A percentile compares a stretch with the other conserved stretches of the same genome.
Evolutionary conservation across 768 basidiomycete genomes (phyloP).

Genomic region (Boletus rubroflammeus): DNA sequence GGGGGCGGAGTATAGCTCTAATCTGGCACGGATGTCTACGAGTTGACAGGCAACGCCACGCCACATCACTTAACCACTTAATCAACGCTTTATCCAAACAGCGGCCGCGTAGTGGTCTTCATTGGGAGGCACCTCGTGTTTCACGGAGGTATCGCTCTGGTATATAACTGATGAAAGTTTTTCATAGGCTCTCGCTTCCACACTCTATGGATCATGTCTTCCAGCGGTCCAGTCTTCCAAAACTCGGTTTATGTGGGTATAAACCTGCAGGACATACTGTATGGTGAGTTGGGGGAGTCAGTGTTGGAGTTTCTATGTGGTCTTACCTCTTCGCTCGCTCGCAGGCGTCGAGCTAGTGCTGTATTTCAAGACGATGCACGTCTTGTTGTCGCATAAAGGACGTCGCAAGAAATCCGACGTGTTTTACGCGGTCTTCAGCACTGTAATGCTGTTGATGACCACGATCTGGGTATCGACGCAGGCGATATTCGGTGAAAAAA

Average conservation of each 20-base stretch:
- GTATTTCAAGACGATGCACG: slow-evolving; percentile 24
- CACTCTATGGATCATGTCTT: slow-evolving; percentile 11
- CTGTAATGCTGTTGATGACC: slow-evolving; percentile 28
- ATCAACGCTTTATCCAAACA: neutral
- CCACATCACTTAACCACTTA: neutral
- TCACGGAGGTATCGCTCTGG: neutral
- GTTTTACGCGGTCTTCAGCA: slow-evolving; percentile 28
- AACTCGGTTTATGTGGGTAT: slow-evolving; percentile 24
- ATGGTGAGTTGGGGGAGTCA: slow-evolving; percentile 11
- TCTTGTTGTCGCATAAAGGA: slow-evolving; percentile 5
- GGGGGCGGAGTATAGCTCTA: neutral
- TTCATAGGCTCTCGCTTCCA: neutral
- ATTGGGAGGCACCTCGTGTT: neutral
- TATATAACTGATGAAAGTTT: slow-evolving; percentile 2
- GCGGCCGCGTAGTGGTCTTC: neutral
- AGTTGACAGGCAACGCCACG: neutral
- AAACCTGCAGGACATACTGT: slow-evolving; percentile 23
- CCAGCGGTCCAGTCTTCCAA: slow-evolving; percentile 18
- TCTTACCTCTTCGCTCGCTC: neutral
- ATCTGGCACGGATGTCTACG: neutral
- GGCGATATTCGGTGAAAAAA: slow-evolving; percentile 31
- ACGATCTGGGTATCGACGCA: slow-evolving; percentile 31
- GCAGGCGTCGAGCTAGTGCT: slow-evolving; percentile 25
- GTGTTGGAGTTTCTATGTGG: too few relatives aligned
- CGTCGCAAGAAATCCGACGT: slow-evolving; percentile 6